These are phyloP conservation scores for Nasturtium officinale DNA, from an alignment of 345 rosid genomes.

Conservation along the genomic window DNA sequence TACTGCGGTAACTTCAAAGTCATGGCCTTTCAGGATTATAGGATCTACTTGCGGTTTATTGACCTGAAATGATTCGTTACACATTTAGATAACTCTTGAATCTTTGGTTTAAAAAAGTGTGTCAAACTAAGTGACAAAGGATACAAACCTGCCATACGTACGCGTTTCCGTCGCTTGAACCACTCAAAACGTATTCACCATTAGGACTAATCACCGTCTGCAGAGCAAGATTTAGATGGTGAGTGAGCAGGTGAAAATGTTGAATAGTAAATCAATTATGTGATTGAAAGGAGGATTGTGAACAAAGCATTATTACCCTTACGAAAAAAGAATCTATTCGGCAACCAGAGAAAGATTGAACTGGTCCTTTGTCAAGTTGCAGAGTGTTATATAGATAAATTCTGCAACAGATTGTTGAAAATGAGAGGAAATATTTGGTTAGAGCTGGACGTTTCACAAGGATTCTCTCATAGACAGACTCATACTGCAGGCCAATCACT, in stretches of 20 bases:
- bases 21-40: conserved; percentile 60
- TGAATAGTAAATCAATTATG: background rate
- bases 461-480: background rate
- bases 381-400: conserved; percentile 75
- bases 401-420: conserved; percentile 45
- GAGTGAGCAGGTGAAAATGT: conserved; percentile 11
- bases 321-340: conserved; percentile 81
- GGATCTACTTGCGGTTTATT: conserved; percentile 69
- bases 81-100: conserved; percentile 7
- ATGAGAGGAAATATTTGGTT: conserved; percentile 11
- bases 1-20: conserved; percentile 87
- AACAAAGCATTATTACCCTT: conserved; percentile 55
- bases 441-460: conserved; percentile 18
- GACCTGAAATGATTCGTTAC: conserved; percentile 52
- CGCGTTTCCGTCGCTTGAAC: conserved; percentile 86
- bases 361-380: conserved; percentile 84
- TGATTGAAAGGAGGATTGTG: background rate
- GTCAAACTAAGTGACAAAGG: conserved; percentile 24
- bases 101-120: background rate
- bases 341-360: conserved; percentile 68
- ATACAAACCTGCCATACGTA: conserved; percentile 84
- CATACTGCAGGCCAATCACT: background rate
- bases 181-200: conserved; percentile 75
- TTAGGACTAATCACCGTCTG: conserved; percentile 95
- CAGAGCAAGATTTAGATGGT: conserved; percentile 21